These are phyloP conservation scores for Trametes sanguinea DNA, from an alignment of 768 basidiomycete genomes.

Conservation along the genomic window DNA sequence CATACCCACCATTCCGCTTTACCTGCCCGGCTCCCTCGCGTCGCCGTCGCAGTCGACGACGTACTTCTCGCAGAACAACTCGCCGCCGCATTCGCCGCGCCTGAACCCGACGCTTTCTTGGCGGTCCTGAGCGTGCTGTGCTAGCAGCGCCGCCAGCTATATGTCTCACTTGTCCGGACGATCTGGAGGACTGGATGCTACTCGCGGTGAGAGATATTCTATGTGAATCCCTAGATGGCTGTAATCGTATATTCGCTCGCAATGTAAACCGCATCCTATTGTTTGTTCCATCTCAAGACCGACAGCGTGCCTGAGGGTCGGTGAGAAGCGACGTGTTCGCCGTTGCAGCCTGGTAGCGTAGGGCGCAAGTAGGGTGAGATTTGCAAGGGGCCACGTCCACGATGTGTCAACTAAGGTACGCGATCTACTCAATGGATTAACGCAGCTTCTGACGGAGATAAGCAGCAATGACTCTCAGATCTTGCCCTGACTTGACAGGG, in stretches of 20 bases:
- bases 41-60: conserved; percentile 41
- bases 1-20: conserved; percentile 73
- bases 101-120: conserved; percentile 34
- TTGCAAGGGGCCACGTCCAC: too few species aligned
- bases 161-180: background rate
- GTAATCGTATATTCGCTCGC: conserved; percentile 7
- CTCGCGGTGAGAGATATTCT: background rate
- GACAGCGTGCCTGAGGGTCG: too few species aligned
- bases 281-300: too few species aligned
- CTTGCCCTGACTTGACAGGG: too few species aligned
- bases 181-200: background rate
- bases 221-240: conserved; percentile 6
- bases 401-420: too few species aligned
- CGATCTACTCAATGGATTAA: too few species aligned
- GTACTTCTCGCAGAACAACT: conserved; percentile 38
- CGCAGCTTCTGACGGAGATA: too few species aligned
- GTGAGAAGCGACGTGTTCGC: too few species aligned
- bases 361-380: too few species aligned
- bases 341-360: too few species aligned
- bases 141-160: background rate
- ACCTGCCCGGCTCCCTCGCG: conserved; percentile 51
- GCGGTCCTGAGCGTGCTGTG: conserved; percentile 18
- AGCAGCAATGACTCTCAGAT: too few species aligned
- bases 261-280: background rate
- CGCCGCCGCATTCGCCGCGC: conserved; percentile 41